phyloP scores from a whole-genome alignment of 1,139 yeast species.

The Meyerozyma carpophila region DNA sequence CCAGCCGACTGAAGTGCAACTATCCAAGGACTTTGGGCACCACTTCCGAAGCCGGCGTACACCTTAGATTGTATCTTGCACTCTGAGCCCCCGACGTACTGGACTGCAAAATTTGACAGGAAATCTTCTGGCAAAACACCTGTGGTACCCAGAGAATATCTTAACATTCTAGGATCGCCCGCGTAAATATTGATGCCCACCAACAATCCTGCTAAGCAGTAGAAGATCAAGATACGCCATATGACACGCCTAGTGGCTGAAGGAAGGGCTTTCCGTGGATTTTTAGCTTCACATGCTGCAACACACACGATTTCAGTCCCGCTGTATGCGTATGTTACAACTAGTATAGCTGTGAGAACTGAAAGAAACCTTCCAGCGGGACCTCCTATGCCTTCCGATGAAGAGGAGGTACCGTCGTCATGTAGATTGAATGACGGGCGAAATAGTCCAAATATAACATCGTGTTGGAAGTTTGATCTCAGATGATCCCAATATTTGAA shows the following conservation, averaged over 20 bases:
- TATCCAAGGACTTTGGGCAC: slow-evolving; percentile 74
- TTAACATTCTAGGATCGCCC: slow-evolving; percentile 65
- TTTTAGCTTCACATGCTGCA: slow-evolving; percentile 82
- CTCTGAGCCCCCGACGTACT: slow-evolving; percentile 35
- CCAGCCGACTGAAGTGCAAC: slow-evolving; percentile 72
- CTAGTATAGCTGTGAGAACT: slow-evolving; percentile 55
- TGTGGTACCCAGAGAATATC: slow-evolving; percentile 41
- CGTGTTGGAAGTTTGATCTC: slow-evolving; percentile 44
- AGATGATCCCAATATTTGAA: slow-evolving; percentile 59
- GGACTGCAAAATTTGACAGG: slow-evolving; percentile 26
- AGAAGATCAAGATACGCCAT: slow-evolving; percentile 65
- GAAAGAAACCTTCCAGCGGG: slow-evolving; percentile 60
- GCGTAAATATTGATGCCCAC: slow-evolving; percentile 69
- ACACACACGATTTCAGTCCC: slow-evolving; percentile 82
- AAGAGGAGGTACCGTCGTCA: slow-evolving; percentile 45
- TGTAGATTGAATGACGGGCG: slow-evolving; percentile 60
- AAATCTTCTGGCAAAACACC: slow-evolving; percentile 23
- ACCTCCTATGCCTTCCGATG: slow-evolving; percentile 54
- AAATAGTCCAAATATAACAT: slow-evolving; percentile 63
- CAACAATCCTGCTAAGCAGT: slow-evolving; percentile 64
- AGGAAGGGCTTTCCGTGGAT: slow-evolving; percentile 75
- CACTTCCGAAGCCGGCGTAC: slow-evolving; percentile 50
- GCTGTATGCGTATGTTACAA: slow-evolving; percentile 68
- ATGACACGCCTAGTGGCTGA: slow-evolving; percentile 72
- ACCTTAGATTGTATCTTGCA: slow-evolving; percentile 28